phyloP scores from a whole-genome alignment of 2,329 filamentous ascomycete species.

The Cytospora chrysosperma region DNA sequence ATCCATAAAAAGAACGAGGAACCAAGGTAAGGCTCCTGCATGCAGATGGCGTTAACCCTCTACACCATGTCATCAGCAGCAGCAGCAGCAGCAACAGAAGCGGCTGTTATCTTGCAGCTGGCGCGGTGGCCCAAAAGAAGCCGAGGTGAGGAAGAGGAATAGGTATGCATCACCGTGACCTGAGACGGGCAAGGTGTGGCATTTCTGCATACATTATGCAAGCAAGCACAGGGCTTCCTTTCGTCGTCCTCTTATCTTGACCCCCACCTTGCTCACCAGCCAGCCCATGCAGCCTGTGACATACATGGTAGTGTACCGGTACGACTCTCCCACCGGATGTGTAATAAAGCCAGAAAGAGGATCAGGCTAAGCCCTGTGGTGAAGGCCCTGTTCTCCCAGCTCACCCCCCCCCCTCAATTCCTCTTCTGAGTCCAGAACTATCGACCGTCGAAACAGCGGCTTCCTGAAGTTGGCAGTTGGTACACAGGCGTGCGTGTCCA shows the following conservation, averaged over 20 bases:
- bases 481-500: too few species aligned
- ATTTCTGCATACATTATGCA: background rate
- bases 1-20: background rate
- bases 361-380: slow-evolving; percentile 10
- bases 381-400: background rate
- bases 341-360: background rate
- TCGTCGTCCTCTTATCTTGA: slow-evolving; percentile 14
- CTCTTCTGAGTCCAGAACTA: background rate
- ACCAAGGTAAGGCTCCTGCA: background rate
- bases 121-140: background rate
- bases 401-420: too few species aligned
- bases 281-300: slow-evolving; percentile 1
- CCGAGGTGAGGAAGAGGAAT: background rate
- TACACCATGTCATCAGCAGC: background rate
- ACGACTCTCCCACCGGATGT: background rate
- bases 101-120: background rate
- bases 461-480: background rate
- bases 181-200: slow-evolving; percentile 2
- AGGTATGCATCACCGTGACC: background rate
- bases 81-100: too few species aligned
- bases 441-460: background rate
- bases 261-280: slow-evolving; percentile 12
- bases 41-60: too few species aligned
- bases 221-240: background rate
- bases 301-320: too few species aligned